Percentiles rank a stretch among this genome's conserved stretches.
phyloP scores from a whole-genome alignment of 139 green algal species.

The Zygnema cylindricum region DNA sequence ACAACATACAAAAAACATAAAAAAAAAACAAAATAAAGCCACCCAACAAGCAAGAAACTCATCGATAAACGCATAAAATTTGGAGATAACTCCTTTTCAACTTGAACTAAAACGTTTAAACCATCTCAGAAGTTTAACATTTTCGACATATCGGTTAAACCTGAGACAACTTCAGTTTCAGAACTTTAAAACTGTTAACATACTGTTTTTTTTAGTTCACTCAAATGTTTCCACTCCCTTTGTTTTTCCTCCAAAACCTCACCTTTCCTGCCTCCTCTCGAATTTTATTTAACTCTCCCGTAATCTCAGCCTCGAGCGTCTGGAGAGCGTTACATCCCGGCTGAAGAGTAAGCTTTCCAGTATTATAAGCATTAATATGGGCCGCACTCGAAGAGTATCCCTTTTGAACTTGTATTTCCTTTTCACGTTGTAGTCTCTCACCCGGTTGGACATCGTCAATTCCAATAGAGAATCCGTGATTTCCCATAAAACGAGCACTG shows the following conservation, averaged over 20 bases:
- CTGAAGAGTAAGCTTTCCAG: slow-evolving; percentile 76
- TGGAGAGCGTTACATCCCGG: slow-evolving; percentile 88
- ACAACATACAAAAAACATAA: too few species aligned
- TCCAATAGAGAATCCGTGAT: slow-evolving; percentile 92
- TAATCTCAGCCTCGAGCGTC: slow-evolving; percentile 85
- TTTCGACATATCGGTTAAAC: too few species aligned
- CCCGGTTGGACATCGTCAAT: slow-evolving; percentile 94
- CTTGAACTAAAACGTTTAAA: too few species aligned
- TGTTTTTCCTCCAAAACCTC: neutral
- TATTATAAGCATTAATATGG: slow-evolving; percentile 71
- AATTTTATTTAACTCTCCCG: slow-evolving; percentile 89
- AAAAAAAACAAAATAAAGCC: too few species aligned
- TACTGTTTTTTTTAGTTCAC: neutral
- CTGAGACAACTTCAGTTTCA: too few species aligned
- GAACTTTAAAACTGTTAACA: neutral
- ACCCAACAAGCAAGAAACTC: too few species aligned
- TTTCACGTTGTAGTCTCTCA: slow-evolving; percentile 66
- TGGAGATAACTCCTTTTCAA: too few species aligned
- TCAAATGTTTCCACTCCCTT: neutral
- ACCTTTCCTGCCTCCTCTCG: slow-evolving; percentile 84
- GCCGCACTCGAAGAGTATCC: slow-evolving; percentile 77
- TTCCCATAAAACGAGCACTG: slow-evolving; percentile 86
- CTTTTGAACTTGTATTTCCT: slow-evolving; percentile 72
- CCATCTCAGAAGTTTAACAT: too few species aligned
- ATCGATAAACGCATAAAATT: too few species aligned